phyloP scores from a whole-genome alignment of 345 rosid genomes.

The Bruguiera sexangula region DNA sequence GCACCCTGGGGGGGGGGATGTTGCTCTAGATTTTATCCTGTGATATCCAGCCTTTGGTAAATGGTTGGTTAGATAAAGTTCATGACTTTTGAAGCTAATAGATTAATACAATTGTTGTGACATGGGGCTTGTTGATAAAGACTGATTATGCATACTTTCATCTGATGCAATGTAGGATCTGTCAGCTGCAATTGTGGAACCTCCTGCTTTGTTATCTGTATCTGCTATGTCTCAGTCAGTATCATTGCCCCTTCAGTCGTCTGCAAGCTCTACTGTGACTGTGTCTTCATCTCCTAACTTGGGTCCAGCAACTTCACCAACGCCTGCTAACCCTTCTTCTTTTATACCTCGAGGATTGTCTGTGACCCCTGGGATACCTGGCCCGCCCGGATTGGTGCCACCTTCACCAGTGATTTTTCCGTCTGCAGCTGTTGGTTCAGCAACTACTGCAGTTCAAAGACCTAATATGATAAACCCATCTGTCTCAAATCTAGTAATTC shows the following conservation, averaged over 20 bases:
- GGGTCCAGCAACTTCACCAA: conserved; percentile 34
- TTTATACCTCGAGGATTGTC: conserved; percentile 38
- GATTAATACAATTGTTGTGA: too few species aligned
- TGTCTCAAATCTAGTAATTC: conserved; percentile 42
- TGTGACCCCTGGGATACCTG: conserved; percentile 33
- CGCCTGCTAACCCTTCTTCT: conserved; percentile 35
- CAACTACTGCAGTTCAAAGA: conserved; percentile 40
- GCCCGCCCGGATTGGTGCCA: conserved; percentile 43
- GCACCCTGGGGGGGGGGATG: too few species aligned
- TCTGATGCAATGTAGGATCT: conserved; percentile 44
- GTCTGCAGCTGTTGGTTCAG: conserved; percentile 42
- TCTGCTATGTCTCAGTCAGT: conserved; percentile 40
- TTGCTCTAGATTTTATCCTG: too few species aligned
- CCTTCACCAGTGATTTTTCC: conserved; percentile 29
- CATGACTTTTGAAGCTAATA: too few species aligned
- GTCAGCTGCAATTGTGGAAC: conserved; percentile 32
- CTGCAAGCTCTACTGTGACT: conserved; percentile 29
- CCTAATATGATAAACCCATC: conserved; percentile 41
- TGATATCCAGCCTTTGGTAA: too few species aligned
- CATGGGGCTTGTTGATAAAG: too few species aligned
- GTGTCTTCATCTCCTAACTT: conserved; percentile 30
- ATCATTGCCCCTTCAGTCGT: conserved; percentile 33
- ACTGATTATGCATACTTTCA: conserved; percentile 9
- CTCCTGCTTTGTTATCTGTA: conserved; percentile 27
- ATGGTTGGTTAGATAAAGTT: too few species aligned